Evolutionary conservation across 129 eudicot genomes (phyloP).

Genomic region (Erigeron canadensis): DNA sequence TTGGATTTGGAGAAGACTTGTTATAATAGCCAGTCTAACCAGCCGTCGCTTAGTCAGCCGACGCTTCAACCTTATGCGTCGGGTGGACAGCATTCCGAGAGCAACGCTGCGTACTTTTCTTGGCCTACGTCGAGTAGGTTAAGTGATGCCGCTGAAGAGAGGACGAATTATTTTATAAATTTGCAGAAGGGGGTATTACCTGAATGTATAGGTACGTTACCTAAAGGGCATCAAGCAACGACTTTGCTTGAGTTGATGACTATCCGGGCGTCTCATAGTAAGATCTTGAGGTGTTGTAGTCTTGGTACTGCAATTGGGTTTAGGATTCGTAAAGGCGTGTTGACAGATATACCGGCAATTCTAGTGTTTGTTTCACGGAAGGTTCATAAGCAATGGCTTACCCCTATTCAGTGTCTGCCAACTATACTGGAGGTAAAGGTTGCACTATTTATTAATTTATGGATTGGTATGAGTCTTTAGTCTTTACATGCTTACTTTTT

Average conservation of each 20-base stretch:
- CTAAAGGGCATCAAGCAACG: conserved; percentile 92
- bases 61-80: conserved; percentile 77
- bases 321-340: conserved; percentile 76
- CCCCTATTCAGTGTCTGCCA: conserved; percentile 88
- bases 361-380: conserved; percentile 86
- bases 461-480: background rate
- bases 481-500: background rate
- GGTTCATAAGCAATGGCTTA: conserved; percentile 97
- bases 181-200: conserved; percentile 86
- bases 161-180: conserved; percentile 83
- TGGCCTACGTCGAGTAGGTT: conserved; percentile 86
- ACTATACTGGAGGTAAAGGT: conserved; percentile 72
- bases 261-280: conserved; percentile 92
- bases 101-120: conserved; percentile 85
- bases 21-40: conserved; percentile 48
- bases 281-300: conserved; percentile 82
- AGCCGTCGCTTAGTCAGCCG: conserved; percentile 57
- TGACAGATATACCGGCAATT: conserved; percentile 88
- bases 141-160: conserved; percentile 89
- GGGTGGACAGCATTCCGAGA: conserved; percentile 80
- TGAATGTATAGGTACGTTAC: conserved; percentile 74
- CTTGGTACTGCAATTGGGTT: conserved; percentile 95
- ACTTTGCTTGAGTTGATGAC: conserved; percentile 91
- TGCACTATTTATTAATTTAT: background rate
- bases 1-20: conserved; percentile 73